Evolutionary conservation across 2,329 filamentous ascomycete genomes (phyloP), one percentile per base, ranked within the genome.

Genomic region (Lachnellula occidentalis): DNA sequence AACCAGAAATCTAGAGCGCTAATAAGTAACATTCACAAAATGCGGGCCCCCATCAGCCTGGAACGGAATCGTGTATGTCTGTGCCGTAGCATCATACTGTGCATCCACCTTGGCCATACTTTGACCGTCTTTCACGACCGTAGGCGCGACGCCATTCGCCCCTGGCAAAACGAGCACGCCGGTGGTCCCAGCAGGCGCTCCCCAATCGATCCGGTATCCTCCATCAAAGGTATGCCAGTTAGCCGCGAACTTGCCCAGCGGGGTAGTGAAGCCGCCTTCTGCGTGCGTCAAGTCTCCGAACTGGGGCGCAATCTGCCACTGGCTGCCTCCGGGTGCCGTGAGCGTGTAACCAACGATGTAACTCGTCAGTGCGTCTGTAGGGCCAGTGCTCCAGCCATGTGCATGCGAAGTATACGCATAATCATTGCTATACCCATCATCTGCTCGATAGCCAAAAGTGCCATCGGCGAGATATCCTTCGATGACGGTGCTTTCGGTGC

Each of bases 381-480:
- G 76, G 0, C 76, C 77, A 0, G 73, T 73, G 9, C 72, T 72
- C 77, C 77, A 79, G 8, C 76, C 76, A 62, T 79, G 76, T 14
- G 76, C 69, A 56, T 78, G 77, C n/a, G 71, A 74, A 6, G 74
- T 75, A 53, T 77, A 76, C 5, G 57, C 58, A 19, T 56, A 57
- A 39, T 79, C 76, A 46, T 76, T 71, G 4, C 67, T 66, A 58
- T 85, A 84, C 0, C 80, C 81, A 6, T 74, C 66, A 43, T 74
- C 68, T 31, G 70, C 72, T 2, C 80, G 73, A 62, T 86, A 86
- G 2, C 76, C 78, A 58, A 81, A 86, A 0, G 72, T 76, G 3
- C 80, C 80, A 58, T 85, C 74, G 0, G 66, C 66, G 1, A 80
- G 71, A 55, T 82, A 84, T 0, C 81, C 82, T 66, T 85, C 82